Evolutionary conservation across 176 grass and related monocot species (phyloP), one percentile per base, ranked within the genome.

Genomic region (Phoenix roebelenii): DNA sequence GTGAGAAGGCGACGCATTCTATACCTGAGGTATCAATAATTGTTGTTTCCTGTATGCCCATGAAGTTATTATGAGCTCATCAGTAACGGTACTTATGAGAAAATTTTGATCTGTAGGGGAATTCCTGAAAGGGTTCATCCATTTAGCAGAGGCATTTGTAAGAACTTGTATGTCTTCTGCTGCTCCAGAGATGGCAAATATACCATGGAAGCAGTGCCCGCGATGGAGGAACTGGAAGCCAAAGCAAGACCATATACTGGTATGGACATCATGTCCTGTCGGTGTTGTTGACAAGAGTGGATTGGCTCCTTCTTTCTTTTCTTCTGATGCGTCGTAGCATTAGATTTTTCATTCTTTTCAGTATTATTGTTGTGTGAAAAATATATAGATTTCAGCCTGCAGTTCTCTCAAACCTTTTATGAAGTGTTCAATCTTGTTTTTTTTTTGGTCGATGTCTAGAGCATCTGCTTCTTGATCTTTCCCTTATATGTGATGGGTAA

Each of bases 121-220:
- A 30, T 93, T 30, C 88, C 94, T 61, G 82, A 85, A 25, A 98
- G 62, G 77, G 82, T 98, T 78, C 69, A 78, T 71, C 94, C 94
- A 23, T 98, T 98, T 71, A 98, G 87, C 68, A 77, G 64, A 53
- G 94, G 94, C 76, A 68, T 98, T 52, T 89, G 70, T 68, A 73
- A 49, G 68, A 98, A 98, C 74, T 58, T 92, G 17, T 83, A 80
- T 5, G 58, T 23, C 12, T 98, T 92, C 71, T 98, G 94, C 64
- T 76, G 70, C 18, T 75, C 79, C 49, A 76, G 79, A 52, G 57
- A 76, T 62, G 78, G 67, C 25, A 80, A 60, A 5, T 76, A 61
- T 65, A 54, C 66, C 72, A 60, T 98, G 17, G 94, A 98, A 85
- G 79, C 79, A 19, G 60, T 98, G 18, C 94, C 88, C 39, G 65